Evolutionary conservation across 2,329 filamentous ascomycete genomes (phyloP).

Genomic region (Stromatinia cepivora): DNA sequence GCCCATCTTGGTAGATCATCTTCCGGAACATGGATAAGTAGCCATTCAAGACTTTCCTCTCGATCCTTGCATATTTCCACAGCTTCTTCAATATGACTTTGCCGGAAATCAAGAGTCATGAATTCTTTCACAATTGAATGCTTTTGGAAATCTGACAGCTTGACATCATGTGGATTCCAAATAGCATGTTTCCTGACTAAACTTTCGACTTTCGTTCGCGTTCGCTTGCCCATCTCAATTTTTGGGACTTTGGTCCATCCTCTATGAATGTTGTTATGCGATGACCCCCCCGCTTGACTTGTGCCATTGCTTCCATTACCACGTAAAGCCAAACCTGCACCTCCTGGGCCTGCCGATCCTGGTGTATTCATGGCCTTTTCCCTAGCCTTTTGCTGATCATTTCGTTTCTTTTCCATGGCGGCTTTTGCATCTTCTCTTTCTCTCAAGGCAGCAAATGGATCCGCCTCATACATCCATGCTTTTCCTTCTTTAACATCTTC

Average conservation of each 20-base stretch:
- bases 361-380: slow-evolving; percentile 67
- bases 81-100: slow-evolving; percentile 86
- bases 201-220: slow-evolving; percentile 74
- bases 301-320: slow-evolving; percentile 42
- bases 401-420: slow-evolving; percentile 75
- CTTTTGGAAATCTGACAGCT: slow-evolving; percentile 60
- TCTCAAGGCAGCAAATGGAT: slow-evolving; percentile 80
- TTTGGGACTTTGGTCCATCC: slow-evolving; percentile 84
- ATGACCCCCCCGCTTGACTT: slow-evolving; percentile 40
- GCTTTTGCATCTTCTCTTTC: slow-evolving; percentile 78
- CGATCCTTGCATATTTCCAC: slow-evolving; percentile 83
- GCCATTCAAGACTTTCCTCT: slow-evolving; percentile 92
- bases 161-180: slow-evolving; percentile 82
- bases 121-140: slow-evolving; percentile 70
- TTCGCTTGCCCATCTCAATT: slow-evolving; percentile 87
- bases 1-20: slow-evolving; percentile 94
- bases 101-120: slow-evolving; percentile 78
- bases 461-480: slow-evolving; percentile 91
- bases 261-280: slow-evolving; percentile 51
- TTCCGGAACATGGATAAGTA: slow-evolving; percentile 94
- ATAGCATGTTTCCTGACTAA: slow-evolving; percentile 74
- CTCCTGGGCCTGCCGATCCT: slow-evolving; percentile 50
- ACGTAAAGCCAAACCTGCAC: slow-evolving; percentile 50
- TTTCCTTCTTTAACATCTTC: slow-evolving; percentile 76
- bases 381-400: slow-evolving; percentile 66